Evolutionary conservation across 1,284 basidiomycete species (phyloP).

Genomic region (Gomphus sp.): DNA sequence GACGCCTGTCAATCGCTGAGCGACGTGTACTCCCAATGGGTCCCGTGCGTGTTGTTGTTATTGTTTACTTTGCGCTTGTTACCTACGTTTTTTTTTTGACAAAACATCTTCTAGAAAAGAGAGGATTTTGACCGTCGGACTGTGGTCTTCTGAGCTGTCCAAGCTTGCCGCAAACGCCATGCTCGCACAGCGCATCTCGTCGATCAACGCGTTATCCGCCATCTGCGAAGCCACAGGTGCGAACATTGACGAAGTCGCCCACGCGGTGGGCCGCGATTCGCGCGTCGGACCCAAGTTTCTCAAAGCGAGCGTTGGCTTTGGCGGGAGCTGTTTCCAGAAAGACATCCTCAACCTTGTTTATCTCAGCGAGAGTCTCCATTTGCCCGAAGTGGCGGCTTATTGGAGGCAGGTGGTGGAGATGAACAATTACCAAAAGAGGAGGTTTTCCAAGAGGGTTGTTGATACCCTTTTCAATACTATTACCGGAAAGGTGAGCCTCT

Average conservation of each 20-base stretch:
- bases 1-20: constrained; percentile 71
- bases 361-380: constrained; percentile 85
- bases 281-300: constrained; percentile 96
- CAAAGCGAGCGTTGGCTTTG: constrained; percentile 93
- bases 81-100: background rate
- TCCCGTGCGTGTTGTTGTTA: constrained; percentile 58
- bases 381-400: constrained; percentile 97
- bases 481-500: constrained; percentile 69
- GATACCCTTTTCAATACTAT: constrained; percentile 98
- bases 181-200: constrained; percentile 97
- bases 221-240: constrained; percentile 99
- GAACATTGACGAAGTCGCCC: constrained; percentile 95
- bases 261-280: constrained; percentile 88
- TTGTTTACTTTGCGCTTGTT: background rate
- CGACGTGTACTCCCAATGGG: constrained; percentile 92
- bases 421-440: constrained; percentile 93
- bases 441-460: constrained; percentile 86
- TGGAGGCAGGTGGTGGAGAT: constrained; percentile 93
- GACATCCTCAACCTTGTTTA: constrained; percentile 99
- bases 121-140: constrained; percentile 86
- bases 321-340: constrained; percentile 99
- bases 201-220: constrained; percentile 95
- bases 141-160: constrained; percentile 98
- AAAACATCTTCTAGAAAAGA: constrained; percentile 38
- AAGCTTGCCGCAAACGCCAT: constrained; percentile 99